Conservation (phyloP, 345 rosid genomes). For the Chamaenerion angustifolium region DNA sequence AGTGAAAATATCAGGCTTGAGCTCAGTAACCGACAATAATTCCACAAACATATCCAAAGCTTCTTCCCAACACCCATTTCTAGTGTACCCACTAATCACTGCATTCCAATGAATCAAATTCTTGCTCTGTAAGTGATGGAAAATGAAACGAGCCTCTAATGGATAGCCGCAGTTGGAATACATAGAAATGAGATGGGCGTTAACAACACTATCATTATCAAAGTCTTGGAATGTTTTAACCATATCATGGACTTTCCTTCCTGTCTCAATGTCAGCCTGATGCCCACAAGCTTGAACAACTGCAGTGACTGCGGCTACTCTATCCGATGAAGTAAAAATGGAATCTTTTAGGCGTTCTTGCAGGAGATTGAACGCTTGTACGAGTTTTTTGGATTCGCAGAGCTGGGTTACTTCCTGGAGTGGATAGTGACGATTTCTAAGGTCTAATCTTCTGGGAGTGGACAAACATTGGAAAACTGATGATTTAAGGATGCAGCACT, state of each 20-base stretch:
- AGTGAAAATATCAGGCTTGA: constrained; percentile 54
- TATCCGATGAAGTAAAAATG: constrained; percentile 9
- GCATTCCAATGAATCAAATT: constrained; percentile 66
- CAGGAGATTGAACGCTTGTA: constrained; percentile 23
- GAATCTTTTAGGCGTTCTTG: constrained; percentile 8
- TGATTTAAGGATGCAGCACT: too few species aligned
- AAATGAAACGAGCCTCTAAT: constrained; percentile 30
- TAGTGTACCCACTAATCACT: constrained; percentile 42
- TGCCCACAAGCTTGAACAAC: constrained; percentile 38
- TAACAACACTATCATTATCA: constrained; percentile 32
- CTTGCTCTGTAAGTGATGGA: constrained; percentile 27
- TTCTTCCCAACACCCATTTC: constrained; percentile 36
- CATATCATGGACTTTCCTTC: constrained; percentile 34
- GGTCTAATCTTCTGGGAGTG: not conserved
- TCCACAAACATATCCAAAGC: constrained; percentile 31
- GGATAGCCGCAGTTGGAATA: constrained; percentile 41
- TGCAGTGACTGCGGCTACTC: constrained; percentile 33
- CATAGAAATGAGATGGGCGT: constrained; percentile 41
- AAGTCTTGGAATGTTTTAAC: constrained; percentile 26
- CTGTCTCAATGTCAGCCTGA: constrained; percentile 27
- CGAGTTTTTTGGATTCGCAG: constrained; percentile 25
- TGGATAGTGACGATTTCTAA: constrained; percentile 6
- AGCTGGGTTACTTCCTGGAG: constrained; percentile 23
- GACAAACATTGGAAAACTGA: too few species aligned
- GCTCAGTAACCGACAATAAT: constrained; percentile 21